phyloP scores from a whole-genome alignment of 1,284 basidiomycete genomes.

The Xanthoconium separans region DNA sequence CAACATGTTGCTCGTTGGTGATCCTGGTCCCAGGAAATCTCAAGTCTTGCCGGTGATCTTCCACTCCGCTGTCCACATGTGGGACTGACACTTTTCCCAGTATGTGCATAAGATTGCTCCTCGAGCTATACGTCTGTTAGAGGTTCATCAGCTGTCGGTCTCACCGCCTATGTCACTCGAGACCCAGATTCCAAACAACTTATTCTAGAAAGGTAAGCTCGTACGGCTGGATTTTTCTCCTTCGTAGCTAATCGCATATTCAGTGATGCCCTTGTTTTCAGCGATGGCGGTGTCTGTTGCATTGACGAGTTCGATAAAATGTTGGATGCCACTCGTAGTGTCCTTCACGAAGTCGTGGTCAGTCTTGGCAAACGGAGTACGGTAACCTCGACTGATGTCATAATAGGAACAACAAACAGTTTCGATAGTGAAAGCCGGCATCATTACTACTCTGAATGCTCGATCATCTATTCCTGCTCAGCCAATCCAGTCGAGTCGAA shows the following conservation, averaged over 20 bases:
- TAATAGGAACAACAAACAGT: slow-evolving; percentile 96
- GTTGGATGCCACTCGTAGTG: slow-evolving; percentile 95
- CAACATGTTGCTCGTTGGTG: slow-evolving; percentile 95
- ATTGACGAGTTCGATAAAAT: slow-evolving; percentile 99
- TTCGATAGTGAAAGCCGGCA: slow-evolving; percentile 98
- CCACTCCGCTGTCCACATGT: background rate
- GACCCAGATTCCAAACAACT: slow-evolving; percentile 98
- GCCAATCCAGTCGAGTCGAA: slow-evolving; percentile 97
- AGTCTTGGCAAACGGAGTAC: slow-evolving; percentile 21
- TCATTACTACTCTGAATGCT: slow-evolving; percentile 97
- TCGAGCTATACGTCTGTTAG: slow-evolving; percentile 94
- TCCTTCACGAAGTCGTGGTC: slow-evolving; percentile 99
- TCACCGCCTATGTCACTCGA: slow-evolving; percentile 97
- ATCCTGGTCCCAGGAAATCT: slow-evolving; percentile 96
- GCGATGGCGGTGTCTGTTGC: slow-evolving; percentile 98
- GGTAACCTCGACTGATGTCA: slow-evolving; percentile 5
- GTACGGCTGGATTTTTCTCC: background rate
- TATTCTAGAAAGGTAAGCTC: slow-evolving; percentile 83
- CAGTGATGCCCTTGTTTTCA: slow-evolving; percentile 94
- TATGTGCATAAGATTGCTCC: slow-evolving; percentile 99
- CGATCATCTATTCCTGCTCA: slow-evolving; percentile 94
- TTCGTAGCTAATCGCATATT: slow-evolving; percentile 2
- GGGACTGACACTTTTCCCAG: slow-evolving; percentile 39
- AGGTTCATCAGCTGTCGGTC: slow-evolving; percentile 96
- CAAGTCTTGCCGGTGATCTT: slow-evolving; percentile 83